Percentiles rank a stretch among this genome's conserved stretches.
Evolutionary conservation across 2,329 filamentous ascomycete species (phyloP).

Genomic region (Cyphellophora attinorum): DNA sequence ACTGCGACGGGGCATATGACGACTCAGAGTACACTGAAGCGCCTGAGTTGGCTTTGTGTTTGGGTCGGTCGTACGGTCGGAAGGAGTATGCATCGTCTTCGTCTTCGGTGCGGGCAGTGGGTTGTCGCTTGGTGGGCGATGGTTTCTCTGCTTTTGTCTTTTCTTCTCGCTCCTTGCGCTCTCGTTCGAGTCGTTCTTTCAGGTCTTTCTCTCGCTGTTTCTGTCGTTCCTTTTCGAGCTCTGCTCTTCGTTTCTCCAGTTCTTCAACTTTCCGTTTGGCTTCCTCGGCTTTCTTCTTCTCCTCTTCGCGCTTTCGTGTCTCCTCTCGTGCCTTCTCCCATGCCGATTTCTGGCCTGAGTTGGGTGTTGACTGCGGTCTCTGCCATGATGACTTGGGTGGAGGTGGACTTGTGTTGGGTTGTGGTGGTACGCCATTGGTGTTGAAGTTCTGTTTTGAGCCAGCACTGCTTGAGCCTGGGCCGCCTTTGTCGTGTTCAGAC

Average conservation of each 20-base stretch:
- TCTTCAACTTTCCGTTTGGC: constrained; percentile 12
- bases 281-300: constrained; percentile 15
- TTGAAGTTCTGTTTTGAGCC: constrained; percentile 3
- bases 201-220: constrained; percentile 18
- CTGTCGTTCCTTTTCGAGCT: constrained; percentile 17
- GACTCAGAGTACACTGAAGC: constrained; percentile 71
- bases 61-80: constrained; percentile 66
- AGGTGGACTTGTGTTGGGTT: constrained; percentile 7
- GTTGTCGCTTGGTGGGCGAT: constrained; percentile 22
- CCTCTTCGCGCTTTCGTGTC: constrained; percentile 20
- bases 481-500: constrained; percentile 21
- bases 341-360: constrained; percentile 15
- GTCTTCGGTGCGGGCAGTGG: constrained; percentile 31
- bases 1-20: constrained; percentile 76
- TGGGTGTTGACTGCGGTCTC: constrained; percentile 13
- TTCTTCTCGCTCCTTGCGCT: constrained; percentile 24
- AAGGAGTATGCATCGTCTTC: constrained; percentile 63
- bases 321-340: constrained; percentile 21
- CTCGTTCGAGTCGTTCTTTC: constrained; percentile 19
- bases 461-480: constrained; percentile 4
- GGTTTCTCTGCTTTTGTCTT: constrained; percentile 27
- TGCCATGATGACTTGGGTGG: constrained; percentile 20
- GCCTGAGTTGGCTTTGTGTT: constrained; percentile 52
- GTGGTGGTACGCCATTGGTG: constrained; percentile 7
- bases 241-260: constrained; percentile 15